Conservation (phyloP, 2,329 filamentous ascomycete species). For the Phialophora expanda region DNA sequence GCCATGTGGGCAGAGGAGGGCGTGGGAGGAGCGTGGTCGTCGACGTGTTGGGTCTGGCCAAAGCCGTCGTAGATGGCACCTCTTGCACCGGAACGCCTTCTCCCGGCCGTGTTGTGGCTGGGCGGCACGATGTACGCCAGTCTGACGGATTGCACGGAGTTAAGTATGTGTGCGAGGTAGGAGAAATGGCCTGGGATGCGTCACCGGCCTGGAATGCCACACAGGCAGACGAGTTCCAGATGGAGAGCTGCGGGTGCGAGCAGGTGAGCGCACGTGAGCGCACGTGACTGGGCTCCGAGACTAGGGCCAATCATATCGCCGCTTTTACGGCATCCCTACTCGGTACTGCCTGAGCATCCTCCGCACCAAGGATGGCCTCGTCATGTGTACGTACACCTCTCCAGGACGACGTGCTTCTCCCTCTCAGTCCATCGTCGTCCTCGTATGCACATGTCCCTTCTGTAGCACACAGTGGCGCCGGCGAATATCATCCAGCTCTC, state of each 20-base stretch:
- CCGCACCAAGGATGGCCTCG: too few species aligned
- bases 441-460: too few species aligned
- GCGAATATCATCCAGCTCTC: background rate
- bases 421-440: too few species aligned
- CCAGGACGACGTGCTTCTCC: too few species aligned
- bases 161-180: background rate
- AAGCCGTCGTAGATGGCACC: slow-evolving; percentile 35
- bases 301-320: too few species aligned
- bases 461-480: too few species aligned
- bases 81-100: slow-evolving; percentile 21
- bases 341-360: too few species aligned
- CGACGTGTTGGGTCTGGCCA: slow-evolving; percentile 30
- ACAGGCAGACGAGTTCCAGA: slow-evolving; percentile 1
- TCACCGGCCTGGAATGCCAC: background rate
- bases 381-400: too few species aligned
- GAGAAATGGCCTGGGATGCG: background rate
- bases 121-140: slow-evolving; percentile 34
- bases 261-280: too few species aligned
- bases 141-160: slow-evolving; percentile 17
- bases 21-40: slow-evolving; percentile 21
- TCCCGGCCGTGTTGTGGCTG: slow-evolving; percentile 13
- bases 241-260: background rate
- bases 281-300: too few species aligned
- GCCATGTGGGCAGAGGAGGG: slow-evolving; percentile 31
- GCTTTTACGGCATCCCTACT: too few species aligned